phyloP scores from a whole-genome alignment of 768 basidiomycete species.

The Suillus luteus region DNA sequence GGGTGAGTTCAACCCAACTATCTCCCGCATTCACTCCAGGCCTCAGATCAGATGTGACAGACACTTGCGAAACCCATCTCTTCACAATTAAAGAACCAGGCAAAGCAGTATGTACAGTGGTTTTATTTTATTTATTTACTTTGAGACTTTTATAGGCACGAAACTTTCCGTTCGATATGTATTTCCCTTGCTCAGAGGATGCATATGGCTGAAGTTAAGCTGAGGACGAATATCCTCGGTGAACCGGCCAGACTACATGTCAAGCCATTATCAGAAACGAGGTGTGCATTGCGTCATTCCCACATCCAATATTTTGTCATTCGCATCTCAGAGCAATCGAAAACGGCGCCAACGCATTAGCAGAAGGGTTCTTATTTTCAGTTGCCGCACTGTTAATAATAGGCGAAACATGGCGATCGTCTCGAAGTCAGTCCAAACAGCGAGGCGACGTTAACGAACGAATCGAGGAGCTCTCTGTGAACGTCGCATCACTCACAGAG shows the following conservation, averaged over 20 bases:
- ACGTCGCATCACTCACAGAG: conserved; percentile 49
- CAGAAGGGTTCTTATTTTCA: conserved; percentile 81
- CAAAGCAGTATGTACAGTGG: conserved; percentile 56
- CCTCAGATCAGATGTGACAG: conserved; percentile 36
- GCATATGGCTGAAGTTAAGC: conserved; percentile 70
- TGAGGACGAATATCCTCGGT: conserved; percentile 76
- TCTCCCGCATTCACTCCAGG: background rate
- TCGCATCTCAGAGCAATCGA: conserved; percentile 69
- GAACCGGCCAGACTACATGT: conserved; percentile 67
- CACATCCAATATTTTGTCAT: background rate
- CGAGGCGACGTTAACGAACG: conserved; percentile 72
- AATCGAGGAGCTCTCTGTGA: conserved; percentile 55
- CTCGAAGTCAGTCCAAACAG: conserved; percentile 68
- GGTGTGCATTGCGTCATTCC: conserved; percentile 42
- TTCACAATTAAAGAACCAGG: conserved; percentile 65
- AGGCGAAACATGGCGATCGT: conserved; percentile 75
- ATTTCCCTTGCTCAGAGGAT: conserved; percentile 74
- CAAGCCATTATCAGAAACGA: conserved; percentile 75
- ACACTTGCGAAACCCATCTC: conserved; percentile 87
- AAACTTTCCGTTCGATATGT: conserved; percentile 69
- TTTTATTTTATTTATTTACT: background rate
- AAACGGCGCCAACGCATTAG: conserved; percentile 81
- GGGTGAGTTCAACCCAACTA: conserved; percentile 48
- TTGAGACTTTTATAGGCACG: conserved; percentile 50
- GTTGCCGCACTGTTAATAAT: conserved; percentile 76